Evolutionary conservation across 2,329 filamentous ascomycete genomes (phyloP), one percentile per base, ranked within the genome.

Genomic region (Boeremia exigua): DNA sequence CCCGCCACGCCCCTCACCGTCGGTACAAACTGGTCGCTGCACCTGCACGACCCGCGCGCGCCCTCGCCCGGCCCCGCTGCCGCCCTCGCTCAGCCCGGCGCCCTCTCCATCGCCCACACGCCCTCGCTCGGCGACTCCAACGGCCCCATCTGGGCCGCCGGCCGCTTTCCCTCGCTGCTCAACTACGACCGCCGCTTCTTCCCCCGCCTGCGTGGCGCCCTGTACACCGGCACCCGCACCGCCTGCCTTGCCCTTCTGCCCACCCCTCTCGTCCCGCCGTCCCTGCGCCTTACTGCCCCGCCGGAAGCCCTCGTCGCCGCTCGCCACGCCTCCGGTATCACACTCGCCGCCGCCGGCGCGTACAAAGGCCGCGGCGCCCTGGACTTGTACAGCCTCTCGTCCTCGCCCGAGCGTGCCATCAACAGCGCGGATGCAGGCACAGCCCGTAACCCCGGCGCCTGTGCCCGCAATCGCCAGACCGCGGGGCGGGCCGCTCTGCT

Each of bases 181-280:
- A 89, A 92, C 70, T 98, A 96, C 76, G 92, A 97, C 70, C 86
- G 92, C 3, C 88, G 94, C 39, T 91, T 86, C 74, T 96, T 97
- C 67, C 91, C 92, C 0, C 84, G 85, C 14, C 83, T 96, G 7
- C 84, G 86, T 56, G 88, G 86, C 6, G 91, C 91, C 0, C 87
- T 96, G 9, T 87, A 96, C 75, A 96, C 92, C 0, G 93, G 93
- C 2, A 91, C 90, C 0, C 82, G 89, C 6, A 82, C 97, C 10
- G 91, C 89, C 48, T 88, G 87, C 54, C 79, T 96, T 56, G 79
- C 89, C 0, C 86, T 87, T 0, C 78, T 93, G 9, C 89, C 89
- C 0, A 85, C 86, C 59, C 85, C 88, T 0, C 88, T 88, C 68
- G 82, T 88, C 1, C 83, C 86, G 0, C 72, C 85, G n/a, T 81